phyloP scores from a whole-genome alignment of 306 rosid genomes.

The Vigna mungo region DNA sequence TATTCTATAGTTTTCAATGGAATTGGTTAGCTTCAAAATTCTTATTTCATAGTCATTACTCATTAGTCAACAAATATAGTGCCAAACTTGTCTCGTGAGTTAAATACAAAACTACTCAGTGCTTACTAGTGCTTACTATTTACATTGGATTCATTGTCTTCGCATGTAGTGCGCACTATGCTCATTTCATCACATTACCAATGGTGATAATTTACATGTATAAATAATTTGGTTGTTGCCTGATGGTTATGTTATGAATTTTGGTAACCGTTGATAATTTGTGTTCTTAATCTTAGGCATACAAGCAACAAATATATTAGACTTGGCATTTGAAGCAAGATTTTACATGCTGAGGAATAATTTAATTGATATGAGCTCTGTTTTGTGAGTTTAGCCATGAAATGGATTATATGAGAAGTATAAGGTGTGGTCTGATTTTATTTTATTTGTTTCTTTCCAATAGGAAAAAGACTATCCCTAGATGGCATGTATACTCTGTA shows the following conservation, averaged over 20 bases:
- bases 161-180: neutral
- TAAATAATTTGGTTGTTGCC: slow-evolving; percentile 14
- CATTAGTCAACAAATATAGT: neutral
- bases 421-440: too few relatives aligned
- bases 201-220: neutral
- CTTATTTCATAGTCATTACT: neutral
- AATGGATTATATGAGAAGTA: too few relatives aligned
- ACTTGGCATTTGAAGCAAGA: too few relatives aligned
- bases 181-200: neutral
- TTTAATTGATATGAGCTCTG: too few relatives aligned
- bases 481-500: too few relatives aligned
- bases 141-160: neutral
- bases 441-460: too few relatives aligned
- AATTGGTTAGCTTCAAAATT: neutral
- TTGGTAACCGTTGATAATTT: too few relatives aligned
- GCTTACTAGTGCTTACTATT: neutral
- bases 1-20: neutral
- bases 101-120: neutral
- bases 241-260: slow-evolving; percentile 21
- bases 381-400: too few relatives aligned
- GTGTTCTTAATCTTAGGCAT: too few relatives aligned
- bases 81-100: neutral
- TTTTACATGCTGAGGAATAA: too few relatives aligned
- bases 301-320: too few relatives aligned
- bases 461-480: too few relatives aligned